These are phyloP conservation scores for Cercis canadensis DNA, from an alignment of 306 rosid genomes.

Conservation along the genomic window DNA sequence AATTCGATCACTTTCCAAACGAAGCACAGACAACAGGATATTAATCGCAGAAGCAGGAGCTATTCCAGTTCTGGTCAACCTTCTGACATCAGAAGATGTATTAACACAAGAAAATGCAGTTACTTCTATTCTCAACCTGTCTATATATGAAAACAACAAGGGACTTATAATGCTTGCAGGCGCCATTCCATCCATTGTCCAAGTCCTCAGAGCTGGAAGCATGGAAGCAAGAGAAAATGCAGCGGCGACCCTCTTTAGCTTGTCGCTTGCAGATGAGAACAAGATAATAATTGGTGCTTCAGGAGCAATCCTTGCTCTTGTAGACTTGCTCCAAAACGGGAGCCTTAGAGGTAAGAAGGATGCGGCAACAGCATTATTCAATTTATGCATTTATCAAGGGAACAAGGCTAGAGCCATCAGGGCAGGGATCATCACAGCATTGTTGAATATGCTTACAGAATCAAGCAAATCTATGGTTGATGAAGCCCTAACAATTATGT, in stretches of 20 bases:
- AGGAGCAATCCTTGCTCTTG: constrained; percentile 87
- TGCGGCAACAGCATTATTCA: constrained; percentile 92
- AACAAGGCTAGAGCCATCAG: constrained; percentile 93
- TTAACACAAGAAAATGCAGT: constrained; percentile 90
- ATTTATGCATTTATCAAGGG: constrained; percentile 93
- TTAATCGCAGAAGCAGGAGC: constrained; percentile 95
- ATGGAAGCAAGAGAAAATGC: constrained; percentile 96
- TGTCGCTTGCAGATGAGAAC: constrained; percentile 97
- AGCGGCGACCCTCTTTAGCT: constrained; percentile 92
- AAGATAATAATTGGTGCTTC: constrained; percentile 94
- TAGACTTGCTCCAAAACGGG: constrained; percentile 84
- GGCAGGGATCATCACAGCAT: constrained; percentile 75
- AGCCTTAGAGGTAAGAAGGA: constrained; percentile 93
- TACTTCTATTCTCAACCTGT: constrained; percentile 90
- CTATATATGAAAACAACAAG: constrained; percentile 89
- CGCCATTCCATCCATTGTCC: constrained; percentile 92
- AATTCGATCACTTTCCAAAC: constrained; percentile 84
- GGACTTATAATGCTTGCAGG: constrained; percentile 97
- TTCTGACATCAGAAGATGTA: constrained; percentile 76
- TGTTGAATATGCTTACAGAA: constrained; percentile 86
- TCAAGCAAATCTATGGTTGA: constrained; percentile 81
- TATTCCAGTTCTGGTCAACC: constrained; percentile 80
- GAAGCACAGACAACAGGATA: constrained; percentile 95
- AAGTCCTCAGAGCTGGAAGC: constrained; percentile 88
- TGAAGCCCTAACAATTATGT: constrained; percentile 91